These are phyloP conservation scores for Collybia nuda DNA, from an alignment of 768 basidiomycete genomes.

Conservation along the genomic window DNA sequence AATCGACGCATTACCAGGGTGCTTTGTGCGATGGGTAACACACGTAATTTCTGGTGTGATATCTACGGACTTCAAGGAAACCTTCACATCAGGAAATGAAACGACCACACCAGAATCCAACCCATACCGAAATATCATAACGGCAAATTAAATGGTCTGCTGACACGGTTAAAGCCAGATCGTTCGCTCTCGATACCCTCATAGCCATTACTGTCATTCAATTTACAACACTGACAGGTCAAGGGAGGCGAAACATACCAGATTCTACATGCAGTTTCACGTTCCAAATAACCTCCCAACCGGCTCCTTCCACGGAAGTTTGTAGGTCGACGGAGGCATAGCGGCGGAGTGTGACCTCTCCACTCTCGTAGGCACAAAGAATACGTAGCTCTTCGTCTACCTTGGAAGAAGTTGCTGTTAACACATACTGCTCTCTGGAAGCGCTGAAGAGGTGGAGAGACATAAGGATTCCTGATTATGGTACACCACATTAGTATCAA, in stretches of 20 bases:
- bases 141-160: conserved; percentile 78
- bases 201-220: conserved; percentile 76
- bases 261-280: conserved; percentile 70
- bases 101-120: background rate
- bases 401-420: conserved; percentile 29
- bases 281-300: conserved; percentile 75
- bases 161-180: conserved; percentile 76
- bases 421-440: conserved; percentile 2
- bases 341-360: conserved; percentile 71
- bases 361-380: conserved; percentile 83
- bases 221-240: background rate
- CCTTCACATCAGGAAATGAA: background rate
- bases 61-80: background rate
- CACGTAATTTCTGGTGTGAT: conserved; percentile 3
- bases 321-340: conserved; percentile 40
- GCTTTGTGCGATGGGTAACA: conserved; percentile 53
- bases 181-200: conserved; percentile 58
- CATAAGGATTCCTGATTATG: conserved; percentile 80
- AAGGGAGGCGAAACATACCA: conserved; percentile 38
- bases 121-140: conserved; percentile 55
- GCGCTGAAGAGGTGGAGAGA: conserved; percentile 65
- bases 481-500: background rate
- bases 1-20: conserved; percentile 79
- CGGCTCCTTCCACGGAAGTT: conserved; percentile 65
- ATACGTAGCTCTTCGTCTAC: conserved; percentile 50